Percentiles rank a stretch among this genome's conserved stretches.
These are phyloP conservation scores for Sporothrix phasma DNA, from an alignment of 2,329 filamentous ascomycete genomes.

Conservation along the genomic window DNA sequence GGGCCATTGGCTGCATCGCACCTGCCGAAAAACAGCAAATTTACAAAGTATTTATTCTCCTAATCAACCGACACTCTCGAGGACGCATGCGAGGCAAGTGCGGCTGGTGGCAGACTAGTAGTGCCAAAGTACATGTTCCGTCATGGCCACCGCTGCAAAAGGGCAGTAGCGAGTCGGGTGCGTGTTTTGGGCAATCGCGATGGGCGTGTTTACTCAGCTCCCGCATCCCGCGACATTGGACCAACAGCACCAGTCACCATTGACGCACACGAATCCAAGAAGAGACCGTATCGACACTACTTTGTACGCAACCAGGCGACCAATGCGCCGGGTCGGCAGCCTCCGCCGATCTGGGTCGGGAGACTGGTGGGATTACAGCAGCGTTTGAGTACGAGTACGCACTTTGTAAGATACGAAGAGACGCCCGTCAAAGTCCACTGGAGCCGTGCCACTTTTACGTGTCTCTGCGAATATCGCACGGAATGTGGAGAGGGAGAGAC, in stretches of 20 bases:
- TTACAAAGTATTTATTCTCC: too few relatives aligned
- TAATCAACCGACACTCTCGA: neutral
- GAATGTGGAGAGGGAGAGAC: neutral
- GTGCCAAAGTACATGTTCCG: neutral
- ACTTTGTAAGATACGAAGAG: neutral
- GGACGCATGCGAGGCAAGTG: neutral
- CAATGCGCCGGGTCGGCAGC: neutral
- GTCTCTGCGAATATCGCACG: neutral
- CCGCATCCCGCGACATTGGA: neutral
- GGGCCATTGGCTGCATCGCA: neutral
- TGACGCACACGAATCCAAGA: neutral
- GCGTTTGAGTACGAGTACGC: too few relatives aligned
- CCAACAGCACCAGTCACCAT: neutral
- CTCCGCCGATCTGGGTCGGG: neutral
- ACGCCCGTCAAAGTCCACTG: neutral
- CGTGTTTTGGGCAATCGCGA: neutral
- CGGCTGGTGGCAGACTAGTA: neutral
- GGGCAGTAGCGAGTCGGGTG: neutral
- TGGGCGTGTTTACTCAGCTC: constrained; percentile 9
- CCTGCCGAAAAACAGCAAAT: neutral
- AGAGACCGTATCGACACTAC: neutral
- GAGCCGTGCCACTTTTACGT: neutral
- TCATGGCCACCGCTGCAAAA: neutral
- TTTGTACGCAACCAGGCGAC: too few relatives aligned
- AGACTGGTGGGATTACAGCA: neutral